A percentile compares a stretch with the other conserved stretches of the same genome.
Evolutionary conservation across 139 green algal genomes (phyloP).

Genomic region (Nannochloris sp.): DNA sequence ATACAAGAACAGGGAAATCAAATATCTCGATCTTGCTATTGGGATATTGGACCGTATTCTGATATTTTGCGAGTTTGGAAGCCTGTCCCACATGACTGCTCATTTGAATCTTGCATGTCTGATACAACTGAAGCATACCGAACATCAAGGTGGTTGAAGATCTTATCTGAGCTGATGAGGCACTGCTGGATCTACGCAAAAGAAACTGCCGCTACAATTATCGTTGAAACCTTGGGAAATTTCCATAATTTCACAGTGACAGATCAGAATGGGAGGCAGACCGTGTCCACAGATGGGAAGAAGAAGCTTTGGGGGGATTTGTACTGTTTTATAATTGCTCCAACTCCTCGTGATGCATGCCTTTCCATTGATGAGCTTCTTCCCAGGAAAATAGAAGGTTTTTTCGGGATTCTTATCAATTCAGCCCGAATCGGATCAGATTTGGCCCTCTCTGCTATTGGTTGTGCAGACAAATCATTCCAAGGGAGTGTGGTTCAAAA

Average conservation of each 20-base stretch:
- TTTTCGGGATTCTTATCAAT: neutral
- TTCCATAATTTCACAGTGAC: neutral
- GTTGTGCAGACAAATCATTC: neutral
- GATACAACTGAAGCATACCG: neutral
- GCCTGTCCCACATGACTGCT: slow-evolving; percentile 17
- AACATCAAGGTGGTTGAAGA: slow-evolving; percentile 47
- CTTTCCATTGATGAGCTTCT: neutral
- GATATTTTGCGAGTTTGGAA: slow-evolving; percentile 57
- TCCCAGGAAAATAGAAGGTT: neutral
- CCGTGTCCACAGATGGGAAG: neutral
- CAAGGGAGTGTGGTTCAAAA: neutral
- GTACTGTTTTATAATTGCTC: neutral
- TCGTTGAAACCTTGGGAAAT: neutral
- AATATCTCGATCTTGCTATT: slow-evolving; percentile 37
- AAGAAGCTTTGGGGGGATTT: neutral
- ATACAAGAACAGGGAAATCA: neutral
- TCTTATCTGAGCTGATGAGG: slow-evolving; percentile 51
- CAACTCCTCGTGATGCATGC: neutral
- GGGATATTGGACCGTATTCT: slow-evolving; percentile 74
- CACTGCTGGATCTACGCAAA: slow-evolving; percentile 16
- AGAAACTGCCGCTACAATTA: neutral
- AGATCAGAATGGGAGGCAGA: slow-evolving; percentile 1
- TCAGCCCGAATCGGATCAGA: neutral
- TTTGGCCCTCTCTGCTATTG: neutral
- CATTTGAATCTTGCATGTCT: slow-evolving; percentile 31